These are phyloP conservation scores for Alternaria sp. DNA, from an alignment of 2,329 filamentous ascomycete species.

Conservation along the genomic window DNA sequence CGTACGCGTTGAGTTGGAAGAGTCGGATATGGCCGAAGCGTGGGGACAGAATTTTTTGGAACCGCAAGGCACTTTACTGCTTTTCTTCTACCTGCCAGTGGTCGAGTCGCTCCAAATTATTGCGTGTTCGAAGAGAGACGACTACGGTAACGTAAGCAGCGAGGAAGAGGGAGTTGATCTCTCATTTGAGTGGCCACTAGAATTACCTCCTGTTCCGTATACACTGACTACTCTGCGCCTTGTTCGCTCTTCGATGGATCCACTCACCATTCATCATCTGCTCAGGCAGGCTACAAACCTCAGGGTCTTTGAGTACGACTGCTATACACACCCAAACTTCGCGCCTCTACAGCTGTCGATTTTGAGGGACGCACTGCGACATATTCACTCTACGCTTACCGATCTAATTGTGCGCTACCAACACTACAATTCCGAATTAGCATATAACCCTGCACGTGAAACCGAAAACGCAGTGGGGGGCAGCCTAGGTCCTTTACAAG, in stretches of 20 bases:
- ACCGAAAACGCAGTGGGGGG: neutral
- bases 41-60: too few relatives aligned
- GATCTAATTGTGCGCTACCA: too few relatives aligned
- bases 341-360: neutral
- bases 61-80: neutral
- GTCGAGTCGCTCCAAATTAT: conserved; percentile 2
- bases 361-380: neutral
- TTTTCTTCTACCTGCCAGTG: conserved; percentile 1
- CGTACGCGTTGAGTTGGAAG: too few relatives aligned
- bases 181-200: conserved; percentile 7
- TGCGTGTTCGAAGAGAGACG: neutral
- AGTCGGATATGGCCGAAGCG: too few relatives aligned
- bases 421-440: too few relatives aligned
- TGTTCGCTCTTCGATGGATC: neutral
- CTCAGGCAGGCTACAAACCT: conserved; percentile 7
- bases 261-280: neutral
- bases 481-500: neutral
- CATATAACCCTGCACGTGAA: neutral
- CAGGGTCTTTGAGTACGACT: conserved; percentile 3
- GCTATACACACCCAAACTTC: neutral
- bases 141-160: neutral
- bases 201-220: neutral
- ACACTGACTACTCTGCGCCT: conserved; percentile 6
- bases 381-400: too few relatives aligned
- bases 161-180: neutral